Percentiles rank a stretch among this genome's conserved stretches.
phyloP scores from a whole-genome alignment of 2,329 filamentous ascomycete species.

The Ophiostoma tasmaniense region DNA sequence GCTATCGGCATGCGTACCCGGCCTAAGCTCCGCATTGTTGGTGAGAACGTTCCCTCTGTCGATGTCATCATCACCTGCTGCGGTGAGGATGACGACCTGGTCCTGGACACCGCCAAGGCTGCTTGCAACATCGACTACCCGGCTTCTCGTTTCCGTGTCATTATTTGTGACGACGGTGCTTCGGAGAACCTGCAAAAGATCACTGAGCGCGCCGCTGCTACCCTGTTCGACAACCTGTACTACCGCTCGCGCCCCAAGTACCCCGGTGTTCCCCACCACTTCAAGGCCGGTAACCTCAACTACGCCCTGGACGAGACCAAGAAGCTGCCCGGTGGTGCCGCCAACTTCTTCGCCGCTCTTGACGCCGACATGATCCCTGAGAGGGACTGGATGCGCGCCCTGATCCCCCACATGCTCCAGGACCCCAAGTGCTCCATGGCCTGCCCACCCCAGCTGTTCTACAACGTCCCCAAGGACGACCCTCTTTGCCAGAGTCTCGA shows the following conservation, averaged over 20 bases:
- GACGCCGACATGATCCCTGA: conserved; percentile 59
- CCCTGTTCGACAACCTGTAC: conserved; percentile 39
- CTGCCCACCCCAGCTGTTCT: conserved; percentile 55
- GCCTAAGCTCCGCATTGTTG: conserved; percentile 43
- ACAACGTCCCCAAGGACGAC: conserved; percentile 51
- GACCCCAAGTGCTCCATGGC: conserved; percentile 50
- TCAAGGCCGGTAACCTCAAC: conserved; percentile 59
- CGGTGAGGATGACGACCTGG: conserved; percentile 46
- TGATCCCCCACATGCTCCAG: conserved; percentile 49
- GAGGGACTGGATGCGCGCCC: conserved; percentile 49
- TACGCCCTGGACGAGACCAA: conserved; percentile 45
- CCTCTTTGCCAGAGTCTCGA: conserved; percentile 50
- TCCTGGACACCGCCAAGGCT: conserved; percentile 47
- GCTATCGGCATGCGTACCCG: conserved; percentile 25
- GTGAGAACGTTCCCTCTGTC: conserved; percentile 43
- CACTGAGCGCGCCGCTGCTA: conserved; percentile 28
- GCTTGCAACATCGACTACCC: conserved; percentile 50
- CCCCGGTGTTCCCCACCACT: conserved; percentile 44
- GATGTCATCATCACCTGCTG: conserved; percentile 52
- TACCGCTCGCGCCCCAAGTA: conserved; percentile 45
- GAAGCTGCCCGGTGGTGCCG: conserved; percentile 43
- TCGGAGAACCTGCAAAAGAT: conserved; percentile 33
- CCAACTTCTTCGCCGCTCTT: conserved; percentile 41
- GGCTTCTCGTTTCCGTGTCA: conserved; percentile 41
- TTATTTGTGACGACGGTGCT: conserved; percentile 47